Evolutionary conservation across 2,329 filamentous ascomycete species (phyloP), one percentile per base, ranked within the genome.

Genomic region (Huntiella moniliformis): DNA sequence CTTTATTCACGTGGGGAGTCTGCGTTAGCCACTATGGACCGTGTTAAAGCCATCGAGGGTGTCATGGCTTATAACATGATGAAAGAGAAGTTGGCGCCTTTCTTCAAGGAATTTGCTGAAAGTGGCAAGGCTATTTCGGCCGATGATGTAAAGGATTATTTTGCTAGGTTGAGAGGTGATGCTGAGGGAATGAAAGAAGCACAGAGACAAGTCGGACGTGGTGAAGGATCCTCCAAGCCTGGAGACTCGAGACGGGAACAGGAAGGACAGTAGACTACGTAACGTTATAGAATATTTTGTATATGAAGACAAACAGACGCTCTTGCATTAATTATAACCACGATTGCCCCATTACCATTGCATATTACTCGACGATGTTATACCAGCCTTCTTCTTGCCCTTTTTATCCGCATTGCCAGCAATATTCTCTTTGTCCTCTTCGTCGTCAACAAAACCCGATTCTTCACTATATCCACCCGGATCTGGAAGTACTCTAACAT

Each of bases 21-120:
- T 41, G 88, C 87, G 0, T 71, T 98, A 22, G 85, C 79, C 58
- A 92, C 85, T 55, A 79, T 98, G 47, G 91, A 98, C 58, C 82
- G 91, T 2, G 88, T 96, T 5, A 73, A 79, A 11, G 91, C 91
- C 4, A 94, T 98, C 47, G 83, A 98, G 60, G 91, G 91, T 12
- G 88, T 93, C 39, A 95, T 96, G 86, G 88, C 87, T 0, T 98
- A 96, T 63, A 95, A 96, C 56, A 82, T 93, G 56, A 71, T 98
- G 50, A 91, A 92, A 57, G 87, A 96, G 57, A 87, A 88, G 58
- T 76, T 98, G n/a, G 94, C 88, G 67, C 79, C 79, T 0, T 96
- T 98, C 59, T 75, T 98, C 56, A 77, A 87, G 62, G 82, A 92
- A 38, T 98, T 94, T 59, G 91, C 91, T 0, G 85, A 95, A 58